Evolutionary conservation across 2,329 filamentous ascomycete species (phyloP), one percentile per base, ranked within the genome.

Genomic region (Colletotrichum euphorbiae): DNA sequence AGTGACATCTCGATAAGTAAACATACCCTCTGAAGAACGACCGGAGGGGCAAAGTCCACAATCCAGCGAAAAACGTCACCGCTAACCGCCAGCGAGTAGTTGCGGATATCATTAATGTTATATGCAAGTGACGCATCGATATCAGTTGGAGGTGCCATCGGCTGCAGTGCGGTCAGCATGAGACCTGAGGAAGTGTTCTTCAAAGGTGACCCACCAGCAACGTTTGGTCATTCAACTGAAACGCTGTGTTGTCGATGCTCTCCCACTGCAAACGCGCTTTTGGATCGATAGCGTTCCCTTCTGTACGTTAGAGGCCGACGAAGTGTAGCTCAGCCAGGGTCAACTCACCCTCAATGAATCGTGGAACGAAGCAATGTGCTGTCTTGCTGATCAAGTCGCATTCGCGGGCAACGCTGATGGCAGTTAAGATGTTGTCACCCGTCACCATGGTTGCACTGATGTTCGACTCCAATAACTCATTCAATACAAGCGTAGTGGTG

Each of bases 61-160:
- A 98, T 90, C 96, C 96, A 99, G 70, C 96, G 91, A 79, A 99
- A 99, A 0, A 97, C 92, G 74, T 99, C 96, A 50, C 96, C 97
- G 65, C 89, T 95, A 8, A 98, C 89, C 33, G 96, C 96, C 12
- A 99, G 80, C 0, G 93, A 93, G 78, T 97, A 98, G 75, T 97
- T 94, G 56, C 89, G 87, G 21, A 96, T 82, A 63, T 94, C 94
- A 1, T 89, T 88, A 55, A 95, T 90, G 73, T 96, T 92, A 75
- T 94, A 96, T 0, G 95, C 94, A 15, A 97, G 81, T 2, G 94
- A 97, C 2, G 90, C 87, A 78, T 99, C 94, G 24, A 86, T 87
- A 69, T 93, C 89, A 1, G 87, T 83, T 4, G 92, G 90, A 2
- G 88, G 85, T 24, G 92, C 87, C 9, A 91, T 81, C n/a, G 93